phyloP scores from a whole-genome alignment of 768 basidiomycete species.

The Lentinula guzmanii region DNA sequence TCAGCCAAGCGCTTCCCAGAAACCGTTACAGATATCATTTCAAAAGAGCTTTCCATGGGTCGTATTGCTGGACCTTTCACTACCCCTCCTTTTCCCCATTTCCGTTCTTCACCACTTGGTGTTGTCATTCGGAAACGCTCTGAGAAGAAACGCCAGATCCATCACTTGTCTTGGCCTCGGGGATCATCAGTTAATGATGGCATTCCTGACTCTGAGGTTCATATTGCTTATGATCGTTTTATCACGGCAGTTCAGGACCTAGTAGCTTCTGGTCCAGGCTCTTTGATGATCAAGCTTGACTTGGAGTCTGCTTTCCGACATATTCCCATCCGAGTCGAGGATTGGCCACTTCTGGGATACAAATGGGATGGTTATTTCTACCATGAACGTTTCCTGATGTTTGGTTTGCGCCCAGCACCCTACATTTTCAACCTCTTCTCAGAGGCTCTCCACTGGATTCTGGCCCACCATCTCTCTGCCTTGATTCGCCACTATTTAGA shows the following conservation, averaged over 20 bases:
- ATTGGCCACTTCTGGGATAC: conserved; percentile 27
- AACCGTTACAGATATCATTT: conserved; percentile 2
- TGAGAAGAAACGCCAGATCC: conserved; percentile 16
- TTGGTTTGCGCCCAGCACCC: conserved; percentile 25
- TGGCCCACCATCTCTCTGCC: conserved; percentile 27
- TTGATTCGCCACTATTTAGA: conserved; percentile 26
- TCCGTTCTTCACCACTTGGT: conserved; percentile 20
- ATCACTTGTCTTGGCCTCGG: conserved; percentile 24
- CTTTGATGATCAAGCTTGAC: conserved; percentile 28
- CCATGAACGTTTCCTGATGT: conserved; percentile 22
- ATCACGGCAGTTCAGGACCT: conserved; percentile 18
- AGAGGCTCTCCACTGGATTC: too few species aligned
- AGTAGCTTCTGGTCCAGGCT: conserved; percentile 15
- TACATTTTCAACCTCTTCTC: conserved; percentile 22
- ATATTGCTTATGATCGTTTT: conserved; percentile 21
- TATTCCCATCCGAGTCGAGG: conserved; percentile 21
- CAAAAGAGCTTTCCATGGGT: conserved; percentile 4
- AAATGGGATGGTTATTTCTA: conserved; percentile 22
- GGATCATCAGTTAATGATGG: conserved; percentile 22
- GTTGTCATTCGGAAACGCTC: conserved; percentile 15
- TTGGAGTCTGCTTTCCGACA: conserved; percentile 30
- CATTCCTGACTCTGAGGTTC: conserved; percentile 16
- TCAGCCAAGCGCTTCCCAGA: conserved; percentile 13
- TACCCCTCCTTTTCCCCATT: conserved; percentile 11
- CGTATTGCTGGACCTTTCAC: conserved; percentile 17